Percentiles rank a stretch among this genome's conserved stretches.
Evolutionary conservation across 202 grass and related monocot genomes (phyloP).

Genomic region (Carex arenaria): DNA sequence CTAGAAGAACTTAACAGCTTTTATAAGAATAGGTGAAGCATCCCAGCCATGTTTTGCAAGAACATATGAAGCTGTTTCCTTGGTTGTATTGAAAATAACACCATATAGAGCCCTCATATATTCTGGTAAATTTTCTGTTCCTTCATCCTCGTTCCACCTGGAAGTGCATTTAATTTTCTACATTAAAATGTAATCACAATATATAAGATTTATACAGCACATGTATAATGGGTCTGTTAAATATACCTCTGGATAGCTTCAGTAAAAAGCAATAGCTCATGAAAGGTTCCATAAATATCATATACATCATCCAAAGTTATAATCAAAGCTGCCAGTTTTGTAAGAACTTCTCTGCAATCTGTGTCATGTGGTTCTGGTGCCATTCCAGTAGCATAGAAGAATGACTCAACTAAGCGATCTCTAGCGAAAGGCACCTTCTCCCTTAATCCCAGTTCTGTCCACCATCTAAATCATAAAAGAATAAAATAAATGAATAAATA

Average conservation of each 20-base stretch:
- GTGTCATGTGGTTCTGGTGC: conserved; percentile 8
- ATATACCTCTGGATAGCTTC: conserved; percentile 35
- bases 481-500: not conserved
- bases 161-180: not conserved
- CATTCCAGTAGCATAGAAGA: conserved; percentile 32
- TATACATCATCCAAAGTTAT: conserved; percentile 49
- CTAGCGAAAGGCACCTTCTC: conserved; percentile 29
- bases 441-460: conserved; percentile 16
- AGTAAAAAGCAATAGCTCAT: conserved; percentile 39
- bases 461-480: conserved; percentile 30
- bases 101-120: conserved; percentile 37
- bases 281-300: conserved; percentile 47
- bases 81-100: conserved; percentile 32
- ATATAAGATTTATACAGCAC: too few species aligned
- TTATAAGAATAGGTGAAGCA: conserved; percentile 8
- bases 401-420: conserved; percentile 42
- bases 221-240: too few species aligned
- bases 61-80: conserved; percentile 28
- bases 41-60: conserved; percentile 22
- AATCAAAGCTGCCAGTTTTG: conserved; percentile 20
- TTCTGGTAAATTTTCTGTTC: conserved; percentile 31
- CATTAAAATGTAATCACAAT: too few species aligned
- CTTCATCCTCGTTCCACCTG: conserved; percentile 33
- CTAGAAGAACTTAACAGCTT: conserved; percentile 12
- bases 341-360: conserved; percentile 17